Conservation (phyloP, 345 rosid species). For the Gossypium bickii region DNA sequence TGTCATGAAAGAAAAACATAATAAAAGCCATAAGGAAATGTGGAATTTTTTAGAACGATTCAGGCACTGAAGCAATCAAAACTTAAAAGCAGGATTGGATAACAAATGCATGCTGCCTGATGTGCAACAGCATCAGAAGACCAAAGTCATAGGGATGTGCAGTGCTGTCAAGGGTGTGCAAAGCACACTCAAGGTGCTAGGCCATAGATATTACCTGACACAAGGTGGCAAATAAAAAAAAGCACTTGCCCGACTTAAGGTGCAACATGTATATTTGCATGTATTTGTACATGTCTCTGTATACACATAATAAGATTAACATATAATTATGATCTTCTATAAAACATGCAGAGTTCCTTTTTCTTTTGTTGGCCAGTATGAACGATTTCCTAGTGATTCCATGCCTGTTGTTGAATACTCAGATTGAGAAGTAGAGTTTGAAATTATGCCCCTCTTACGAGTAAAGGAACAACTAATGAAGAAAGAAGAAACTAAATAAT, state of each 20-base stretch:
- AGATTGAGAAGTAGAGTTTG: neutral
- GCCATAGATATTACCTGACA: neutral
- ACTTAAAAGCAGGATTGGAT: neutral
- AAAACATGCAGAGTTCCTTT: neutral
- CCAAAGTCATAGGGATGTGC: neutral
- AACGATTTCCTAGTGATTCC: no score
- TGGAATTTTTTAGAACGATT: neutral
- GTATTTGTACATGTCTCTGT: neutral
- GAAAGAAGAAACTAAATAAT: neutral
- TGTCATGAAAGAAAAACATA: slow-evolving; percentile 24
- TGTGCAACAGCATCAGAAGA: neutral
- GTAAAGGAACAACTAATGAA: neutral
- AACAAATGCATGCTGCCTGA: neutral
- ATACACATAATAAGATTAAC: neutral
- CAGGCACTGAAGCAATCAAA: neutral
- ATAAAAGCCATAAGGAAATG: neutral
- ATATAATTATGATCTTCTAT: neutral
- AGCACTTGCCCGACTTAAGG: neutral
- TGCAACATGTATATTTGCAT: neutral
- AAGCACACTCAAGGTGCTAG: neutral
- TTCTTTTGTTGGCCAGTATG: no score
- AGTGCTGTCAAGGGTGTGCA: neutral
- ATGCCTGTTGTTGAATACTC: neutral
- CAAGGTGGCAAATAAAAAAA: neutral
- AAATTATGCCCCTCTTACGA: neutral